Base-by-base conservation (phyloP, 2,329 filamentous ascomycete genomes). In the Purpureocillium takamizusanense region DNA sequence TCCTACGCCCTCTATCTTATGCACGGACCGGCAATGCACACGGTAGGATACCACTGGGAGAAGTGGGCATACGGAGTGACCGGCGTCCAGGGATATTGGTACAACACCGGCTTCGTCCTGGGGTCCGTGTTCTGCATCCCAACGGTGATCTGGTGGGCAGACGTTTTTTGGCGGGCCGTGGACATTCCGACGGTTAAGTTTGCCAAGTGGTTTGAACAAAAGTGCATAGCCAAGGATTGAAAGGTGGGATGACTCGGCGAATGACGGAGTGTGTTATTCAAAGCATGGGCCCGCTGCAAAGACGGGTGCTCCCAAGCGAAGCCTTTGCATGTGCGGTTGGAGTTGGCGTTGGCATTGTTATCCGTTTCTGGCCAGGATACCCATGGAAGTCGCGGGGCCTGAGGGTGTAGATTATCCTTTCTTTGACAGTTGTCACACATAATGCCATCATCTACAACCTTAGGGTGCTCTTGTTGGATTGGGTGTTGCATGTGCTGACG, bases 1-100 rank as follows among this genome's bases (percentile, higher is more conserved):
- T 78, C 72, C 37, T 81, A 76, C 50, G 69, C 73, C 36, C 51
- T 81, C 18, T 81, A 81, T 52, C 65, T 81, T 12, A 70, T 78
- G 61, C 76, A 81, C 51, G 73, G 74, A 1, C 70, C 72, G 4
- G 64, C 70, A 3, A 64, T 72, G 50, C 72, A 76, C 47, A 66
- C 66, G 2, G 47, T 70, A 14, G 74, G 74, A 10, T 77, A 75
- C 46, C 59, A 65, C 27, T 65, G 68, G 41, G 64, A 76, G 49
- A 62, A 61, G 27, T 63, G 65, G 56, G 68, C 62, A 1, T 76
- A 67, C 54, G 51, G 54, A 11, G 31, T 70, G 29, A 74, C 66
- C 0, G 73, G 72, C 6, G 57, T 57, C 4, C 67, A 73, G 38
- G 65, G 62, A 13, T 46, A 51, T 36, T 57, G 52, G 47, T 76